Conservation (phyloP, 805 yeast species). For the Wickerhamiella shivajii region DNA sequence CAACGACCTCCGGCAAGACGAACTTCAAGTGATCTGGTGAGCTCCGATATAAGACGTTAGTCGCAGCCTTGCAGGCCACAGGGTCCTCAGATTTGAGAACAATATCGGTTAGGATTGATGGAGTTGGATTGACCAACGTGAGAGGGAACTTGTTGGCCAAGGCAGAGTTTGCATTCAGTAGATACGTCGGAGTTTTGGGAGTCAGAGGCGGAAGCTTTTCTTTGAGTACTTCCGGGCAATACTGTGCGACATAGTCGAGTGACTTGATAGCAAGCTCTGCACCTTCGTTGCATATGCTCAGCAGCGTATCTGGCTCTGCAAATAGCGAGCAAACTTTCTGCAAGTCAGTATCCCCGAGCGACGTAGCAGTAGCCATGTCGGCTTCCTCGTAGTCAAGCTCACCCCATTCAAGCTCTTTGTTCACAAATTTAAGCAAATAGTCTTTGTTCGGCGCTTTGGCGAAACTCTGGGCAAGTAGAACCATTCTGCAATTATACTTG, state of each 20-base stretch:
- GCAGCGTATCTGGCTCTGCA: constrained; percentile 1
- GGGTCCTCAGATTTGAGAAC: not conserved
- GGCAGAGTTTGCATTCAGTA: not conserved
- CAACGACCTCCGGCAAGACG: constrained; percentile 6
- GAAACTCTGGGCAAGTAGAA: too few species aligned
- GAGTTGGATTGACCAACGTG: constrained; percentile 4
- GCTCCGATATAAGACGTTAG: constrained; percentile 1
- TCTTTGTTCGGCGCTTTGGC: too few species aligned
- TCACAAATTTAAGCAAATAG: too few species aligned
- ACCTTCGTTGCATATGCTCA: not conserved
- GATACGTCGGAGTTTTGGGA: not conserved
- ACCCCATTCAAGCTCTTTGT: too few species aligned
- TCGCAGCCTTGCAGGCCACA: constrained; percentile 2
- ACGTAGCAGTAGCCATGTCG: not conserved
- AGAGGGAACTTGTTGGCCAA: constrained; percentile 1
- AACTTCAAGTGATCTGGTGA: constrained; percentile 1
- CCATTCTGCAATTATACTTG: too few species aligned
- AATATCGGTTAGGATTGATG: constrained; percentile 2
- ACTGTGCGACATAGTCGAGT: not conserved
- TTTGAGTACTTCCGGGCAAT: not conserved
- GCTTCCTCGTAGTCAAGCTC: not conserved
- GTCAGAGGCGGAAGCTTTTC: constrained; percentile 1
- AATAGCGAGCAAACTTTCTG: not conserved
- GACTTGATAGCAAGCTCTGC: not conserved
- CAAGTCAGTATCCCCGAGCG: not conserved